Base-by-base conservation (phyloP, 805 yeast species). In the Hanseniaspora pseudoguilliermondii region DNA sequence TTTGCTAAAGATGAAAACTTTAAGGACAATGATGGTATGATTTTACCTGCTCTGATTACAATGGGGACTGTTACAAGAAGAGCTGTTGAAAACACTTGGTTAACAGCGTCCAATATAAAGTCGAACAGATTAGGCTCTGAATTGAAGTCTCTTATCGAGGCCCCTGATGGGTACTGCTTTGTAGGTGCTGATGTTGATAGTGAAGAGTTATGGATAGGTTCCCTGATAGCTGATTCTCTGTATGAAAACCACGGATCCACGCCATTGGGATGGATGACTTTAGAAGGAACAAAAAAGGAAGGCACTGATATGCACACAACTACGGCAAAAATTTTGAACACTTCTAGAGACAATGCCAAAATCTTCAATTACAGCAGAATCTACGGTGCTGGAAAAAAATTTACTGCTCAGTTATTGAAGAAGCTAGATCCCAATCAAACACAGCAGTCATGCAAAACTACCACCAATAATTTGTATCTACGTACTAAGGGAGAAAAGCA, bases 111-210 rank as follows among this genome's bases (percentile, higher is more conserved):
- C 1, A 95, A 95, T 69, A 95, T 96, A 0, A 93, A 95, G 64
- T 73, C 73, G 60, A 79, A 80, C 47, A 73, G 97, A 59, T 79
- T 95, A 47, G 99, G 99, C 0, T 89, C 97, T 0, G 99, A 93
- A 66, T 73, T 95, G 59, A 93, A 95, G 67, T 81, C 96, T 0
- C 80, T 87, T 73, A 74, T 93, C 5, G 72, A 76, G 57, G 96
- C 97, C 0, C 99, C 99, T 0, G 69, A 75, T 2, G 97, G 97
- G 0, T 93, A 90, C 66, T 78, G 79, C 39, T 86, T 93, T 71
- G 95, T 93, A 9, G 99, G 99, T 10, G 99, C 99, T 0, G 99
- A 93, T 73, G 99, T 93, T 9, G 99, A 93, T 68, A 87, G 96
- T 40, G 98, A 93, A 65, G 99, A 93, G 65, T 74, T 93, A 44